phyloP scores from a whole-genome alignment of 768 basidiomycete species.

The Galerina marginata region DNA sequence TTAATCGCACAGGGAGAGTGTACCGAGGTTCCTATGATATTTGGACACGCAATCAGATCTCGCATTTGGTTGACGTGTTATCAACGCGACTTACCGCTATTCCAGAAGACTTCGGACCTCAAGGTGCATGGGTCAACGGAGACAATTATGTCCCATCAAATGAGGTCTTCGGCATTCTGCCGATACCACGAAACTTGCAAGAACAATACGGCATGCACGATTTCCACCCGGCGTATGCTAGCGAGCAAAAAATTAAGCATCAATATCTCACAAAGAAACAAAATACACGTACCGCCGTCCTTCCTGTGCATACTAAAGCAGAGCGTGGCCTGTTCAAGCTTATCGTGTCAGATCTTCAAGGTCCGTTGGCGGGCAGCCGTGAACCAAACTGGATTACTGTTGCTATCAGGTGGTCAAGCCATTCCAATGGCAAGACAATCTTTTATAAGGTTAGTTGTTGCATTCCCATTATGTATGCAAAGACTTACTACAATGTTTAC shows the following conservation, averaged over 20 bases:
- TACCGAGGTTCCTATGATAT: constrained; percentile 18
- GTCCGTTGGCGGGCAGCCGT: not conserved
- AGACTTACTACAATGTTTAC: not conserved
- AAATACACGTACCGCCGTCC: constrained; percentile 29
- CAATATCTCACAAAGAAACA: constrained; percentile 28
- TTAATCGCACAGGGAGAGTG: constrained; percentile 22
- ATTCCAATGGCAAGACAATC: not conserved
- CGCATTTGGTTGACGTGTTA: constrained; percentile 25
- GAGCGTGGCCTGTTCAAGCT: constrained; percentile 27
- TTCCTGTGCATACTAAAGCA: constrained; percentile 30
- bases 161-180: constrained; percentile 27
- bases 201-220: constrained; percentile 18
- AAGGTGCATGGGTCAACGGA: constrained; percentile 26
- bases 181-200: constrained; percentile 19
- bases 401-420: not conserved
- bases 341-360: constrained; percentile 4
- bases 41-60: constrained; percentile 8
- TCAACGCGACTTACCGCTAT: constrained; percentile 5
- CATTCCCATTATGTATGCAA: not conserved
- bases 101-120: not conserved
- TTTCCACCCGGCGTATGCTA: constrained; percentile 5
- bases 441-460: not conserved
- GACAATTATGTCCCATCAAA: constrained; percentile 20
- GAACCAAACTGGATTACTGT: not conserved
- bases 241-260: constrained; percentile 18